Evolutionary conservation across 225 moss, liverwort and hornwort species (phyloP), one percentile per base, ranked within the genome.

Genomic region (Marchantia polymorpha): DNA sequence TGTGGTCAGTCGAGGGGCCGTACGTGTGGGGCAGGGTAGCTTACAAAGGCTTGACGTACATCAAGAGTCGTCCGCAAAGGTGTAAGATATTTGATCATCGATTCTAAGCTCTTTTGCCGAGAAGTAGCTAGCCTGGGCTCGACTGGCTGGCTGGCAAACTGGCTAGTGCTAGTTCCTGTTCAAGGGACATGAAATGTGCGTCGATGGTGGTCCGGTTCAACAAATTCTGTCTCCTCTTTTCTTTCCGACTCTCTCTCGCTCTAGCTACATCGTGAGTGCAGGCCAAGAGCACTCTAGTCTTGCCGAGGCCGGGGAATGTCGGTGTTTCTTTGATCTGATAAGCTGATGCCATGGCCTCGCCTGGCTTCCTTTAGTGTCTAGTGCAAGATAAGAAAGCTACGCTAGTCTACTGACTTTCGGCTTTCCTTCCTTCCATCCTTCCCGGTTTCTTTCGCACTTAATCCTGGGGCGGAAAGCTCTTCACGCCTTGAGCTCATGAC

Each of bases 11-110:
- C 39, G 14, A 19, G 19, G 29, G 17, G 19, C 69, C 69, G 69
- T 69, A 69, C 69, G 2, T 69, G 69, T 69, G 69, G 69, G 69
- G 47, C 69, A 69, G 69, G 46, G 69, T 69, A 69, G 29, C 65
- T 29, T 65, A 65, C 11, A 65, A 14, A 58, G 65, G 46, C 69
- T 47, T 47, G 69, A 48, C 16, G 69, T 47, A 69, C 69, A 69
- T 3, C 11, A 47, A 16, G 69, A 69, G 16, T 46, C 46, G 69
- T 69, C 69, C 69, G 46, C 69, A 69, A 69, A 69, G 19, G 69
- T 46, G 69, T 69, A 48, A 69, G 69, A 69, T 48, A 69, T 69
- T 69, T 69, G 69, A 29, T 67, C 67, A 29, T 67, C 67, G 67
- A 67, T 67, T 67, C 30, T 14, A 11, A 67, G 30, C 67, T 31